phyloP scores from a whole-genome alignment of 257 asterid genomes.

The Orobanche coerulescens region DNA sequence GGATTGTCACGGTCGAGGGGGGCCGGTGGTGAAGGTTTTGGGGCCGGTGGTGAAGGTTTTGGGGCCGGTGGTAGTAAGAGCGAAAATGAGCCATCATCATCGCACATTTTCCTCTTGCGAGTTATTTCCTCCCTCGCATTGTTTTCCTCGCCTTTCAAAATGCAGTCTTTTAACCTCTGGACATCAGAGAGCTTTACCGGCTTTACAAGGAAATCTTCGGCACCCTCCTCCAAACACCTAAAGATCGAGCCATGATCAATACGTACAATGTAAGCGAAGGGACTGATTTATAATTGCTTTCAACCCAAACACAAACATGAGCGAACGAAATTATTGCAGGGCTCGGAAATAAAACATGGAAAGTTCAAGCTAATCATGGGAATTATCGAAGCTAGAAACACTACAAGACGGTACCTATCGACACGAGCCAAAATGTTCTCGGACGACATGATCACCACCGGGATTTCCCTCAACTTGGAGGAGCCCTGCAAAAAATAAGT shows the following conservation, averaged over 20 bases:
- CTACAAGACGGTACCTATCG: constrained; percentile 47
- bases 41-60: not conserved
- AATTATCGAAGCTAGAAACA: not conserved
- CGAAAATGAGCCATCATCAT: constrained; percentile 20
- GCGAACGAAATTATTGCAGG: not conserved
- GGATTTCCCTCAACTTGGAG: constrained; percentile 52
- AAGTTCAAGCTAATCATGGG: not conserved
- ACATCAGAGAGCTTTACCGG: constrained; percentile 78
- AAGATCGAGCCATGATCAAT: not conserved
- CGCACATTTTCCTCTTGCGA: constrained; percentile 41
- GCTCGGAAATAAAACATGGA: not conserved
- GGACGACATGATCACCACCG: constrained; percentile 87
- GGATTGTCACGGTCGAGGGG: constrained; percentile 16
- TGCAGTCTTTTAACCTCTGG: constrained; percentile 43
- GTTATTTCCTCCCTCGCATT: constrained; percentile 16
- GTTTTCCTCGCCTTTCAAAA: constrained; percentile 35
- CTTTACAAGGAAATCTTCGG: constrained; percentile 74
- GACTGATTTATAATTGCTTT: not conserved
- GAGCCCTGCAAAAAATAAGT: constrained; percentile 47
- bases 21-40: constrained; percentile 13
- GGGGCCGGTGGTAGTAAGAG: not conserved
- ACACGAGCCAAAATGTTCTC: constrained; percentile 68
- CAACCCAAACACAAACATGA: not conserved
- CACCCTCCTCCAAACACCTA: constrained; percentile 89
- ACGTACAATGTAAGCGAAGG: no score